A percentile compares a stretch with the other conserved stretches of the same genome.
These are phyloP conservation scores for Trichoderma citrinoviride DNA, from an alignment of 2,329 filamentous ascomycete species.

Conservation along the genomic window DNA sequence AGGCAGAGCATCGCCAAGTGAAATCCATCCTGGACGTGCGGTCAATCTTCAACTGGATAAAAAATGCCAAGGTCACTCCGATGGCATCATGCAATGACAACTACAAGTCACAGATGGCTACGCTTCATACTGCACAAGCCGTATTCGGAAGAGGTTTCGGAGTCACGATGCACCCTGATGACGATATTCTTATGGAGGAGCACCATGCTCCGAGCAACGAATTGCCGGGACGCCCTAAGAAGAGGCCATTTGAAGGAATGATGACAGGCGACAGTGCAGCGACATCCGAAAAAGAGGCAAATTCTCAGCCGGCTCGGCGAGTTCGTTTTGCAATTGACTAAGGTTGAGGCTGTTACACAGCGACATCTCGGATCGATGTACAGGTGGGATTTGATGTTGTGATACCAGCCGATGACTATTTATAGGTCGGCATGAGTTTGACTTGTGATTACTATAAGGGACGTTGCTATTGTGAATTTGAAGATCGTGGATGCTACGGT, in stretches of 20 bases:
- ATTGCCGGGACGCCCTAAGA: constrained; percentile 18
- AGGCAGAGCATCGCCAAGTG: constrained; percentile 56
- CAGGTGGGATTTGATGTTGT: background rate
- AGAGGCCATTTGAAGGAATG: constrained; percentile 27
- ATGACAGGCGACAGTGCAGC: background rate
- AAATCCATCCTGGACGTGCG: constrained; percentile 58
- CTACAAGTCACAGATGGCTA: constrained; percentile 49
- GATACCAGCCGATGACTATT: background rate
- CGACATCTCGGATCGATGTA: background rate
- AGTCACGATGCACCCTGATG: constrained; percentile 42
- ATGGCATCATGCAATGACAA: constrained; percentile 31
- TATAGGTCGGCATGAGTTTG: background rate
- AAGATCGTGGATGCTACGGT: background rate
- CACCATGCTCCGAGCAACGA: background rate
- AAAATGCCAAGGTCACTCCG: constrained; percentile 47
- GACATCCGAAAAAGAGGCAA: constrained; percentile 20
- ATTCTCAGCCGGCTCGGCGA: constrained; percentile 33
- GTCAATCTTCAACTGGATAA: constrained; percentile 59
- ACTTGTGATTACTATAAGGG: background rate
- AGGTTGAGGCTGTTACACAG: constrained; percentile 19
- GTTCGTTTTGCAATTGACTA: constrained; percentile 33
- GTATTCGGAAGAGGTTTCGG: constrained; percentile 54
- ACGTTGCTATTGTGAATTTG: background rate
- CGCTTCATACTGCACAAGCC: constrained; percentile 44
- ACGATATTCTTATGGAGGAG: constrained; percentile 41